Base-by-base conservation (phyloP, 164 flowering plant species). In the Aristolochia californica region DNA sequence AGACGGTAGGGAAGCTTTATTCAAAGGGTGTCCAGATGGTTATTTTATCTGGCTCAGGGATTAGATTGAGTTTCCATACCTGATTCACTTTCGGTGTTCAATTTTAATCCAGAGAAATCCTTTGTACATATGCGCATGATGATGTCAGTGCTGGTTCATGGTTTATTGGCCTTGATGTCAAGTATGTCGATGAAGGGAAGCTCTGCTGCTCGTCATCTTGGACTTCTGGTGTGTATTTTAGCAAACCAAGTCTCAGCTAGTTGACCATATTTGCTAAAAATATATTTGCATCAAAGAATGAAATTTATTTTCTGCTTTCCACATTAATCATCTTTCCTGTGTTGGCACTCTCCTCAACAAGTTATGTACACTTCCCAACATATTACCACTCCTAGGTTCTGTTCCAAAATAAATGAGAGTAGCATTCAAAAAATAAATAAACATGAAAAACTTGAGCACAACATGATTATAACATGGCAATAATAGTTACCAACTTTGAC, bases 111-210 rank as follows among this genome's bases (percentile, higher is more conserved):
- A 91, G 98, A 73, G 69, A 73, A 18, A 56, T 82, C 56, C 97
- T 93, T 49, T 88, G 85, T 5, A 62, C 87, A 30, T 93, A 83
- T 71, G 97, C 96, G 22, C 97, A 93, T 76, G 98, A 93, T 71
- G 98, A 93, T 76, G 80, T 89, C 59, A 85, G 82, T 68, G 78
- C 70, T 56, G 98, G 98, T 25, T 88, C 98, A 21, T 93, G 98
- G 98, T 83, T 93, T 67, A 75, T 93, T 57, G 98, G 95, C 43
- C 80, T 89, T 55, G 84, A 87, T 76, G 96, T 80, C 57, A 78
- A 82, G 69, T 76, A 93, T 70, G 56, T 89, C 40, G 83, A 87
- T 60, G 98, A 93, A 73, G 73, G 57, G 18, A 88, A 83, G 74
- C 76, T 93, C 70, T 93, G 97, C 72, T 93, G 98, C 74, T 82